A percentile compares a stretch with the other conserved stretches of the same genome.
Conservation (phyloP, 371 early-diverging fungal genomes). For the Mucor mucedo region DNA sequence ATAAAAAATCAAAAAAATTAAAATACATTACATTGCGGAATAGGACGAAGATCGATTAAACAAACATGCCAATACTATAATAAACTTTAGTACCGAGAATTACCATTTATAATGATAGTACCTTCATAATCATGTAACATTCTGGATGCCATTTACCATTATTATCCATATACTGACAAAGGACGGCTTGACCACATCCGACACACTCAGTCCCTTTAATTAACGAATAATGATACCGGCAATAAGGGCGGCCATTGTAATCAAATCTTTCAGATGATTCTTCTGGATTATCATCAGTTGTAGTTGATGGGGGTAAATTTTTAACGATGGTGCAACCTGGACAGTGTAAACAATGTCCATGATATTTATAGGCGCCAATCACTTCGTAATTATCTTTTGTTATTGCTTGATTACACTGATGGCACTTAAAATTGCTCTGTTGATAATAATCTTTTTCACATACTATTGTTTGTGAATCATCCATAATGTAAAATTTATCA, state of each 20-base stretch:
- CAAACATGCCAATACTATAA: conserved; percentile 72
- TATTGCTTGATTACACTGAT: conserved; percentile 56
- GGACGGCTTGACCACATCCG: conserved; percentile 86
- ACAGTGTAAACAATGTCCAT: conserved; percentile 66
- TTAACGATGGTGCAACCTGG: conserved; percentile 47
- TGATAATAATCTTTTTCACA: conserved; percentile 72
- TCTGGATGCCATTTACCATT: conserved; percentile 92
- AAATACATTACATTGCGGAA: background rate
- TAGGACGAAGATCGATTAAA: conserved; percentile 31
- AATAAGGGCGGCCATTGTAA: conserved; percentile 85
- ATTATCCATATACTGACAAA: conserved; percentile 81
- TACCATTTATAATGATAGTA: conserved; percentile 13
- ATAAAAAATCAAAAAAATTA: background rate
- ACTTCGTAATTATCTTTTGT: conserved; percentile 55
- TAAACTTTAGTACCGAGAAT: background rate
- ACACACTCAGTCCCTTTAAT: conserved; percentile 84
- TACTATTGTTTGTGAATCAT: conserved; percentile 32
- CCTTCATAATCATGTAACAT: conserved; percentile 94
- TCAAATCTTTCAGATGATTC: conserved; percentile 69
- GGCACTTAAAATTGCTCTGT: conserved; percentile 59
- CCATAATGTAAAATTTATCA: conserved; percentile 62
- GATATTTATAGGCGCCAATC: conserved; percentile 49
- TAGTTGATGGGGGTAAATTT: conserved; percentile 1
- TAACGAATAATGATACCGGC: conserved; percentile 88
- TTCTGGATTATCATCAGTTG: conserved; percentile 1